Evolutionary conservation across 352 stramenopile genomes (phyloP).

Genomic region (Globisporangium yorkense): DNA sequence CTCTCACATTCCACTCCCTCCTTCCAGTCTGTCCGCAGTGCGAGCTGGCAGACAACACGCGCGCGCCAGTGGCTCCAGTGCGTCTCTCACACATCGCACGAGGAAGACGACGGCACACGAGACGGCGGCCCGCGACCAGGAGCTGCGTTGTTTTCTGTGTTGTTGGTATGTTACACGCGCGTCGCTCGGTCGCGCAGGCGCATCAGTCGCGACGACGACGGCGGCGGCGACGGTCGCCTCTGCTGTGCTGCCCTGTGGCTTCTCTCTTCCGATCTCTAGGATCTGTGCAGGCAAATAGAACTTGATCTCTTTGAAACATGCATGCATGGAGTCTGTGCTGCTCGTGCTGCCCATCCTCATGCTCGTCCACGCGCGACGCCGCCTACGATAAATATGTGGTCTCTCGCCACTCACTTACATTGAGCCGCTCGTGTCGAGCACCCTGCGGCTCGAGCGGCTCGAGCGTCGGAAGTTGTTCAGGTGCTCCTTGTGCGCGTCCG

Average conservation of each 20-base stretch:
- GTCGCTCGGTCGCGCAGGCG: not conserved
- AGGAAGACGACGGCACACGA: not conserved
- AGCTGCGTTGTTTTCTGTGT: not conserved
- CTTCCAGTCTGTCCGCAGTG: not conserved
- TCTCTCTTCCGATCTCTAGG: not conserved
- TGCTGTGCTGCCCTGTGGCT: not conserved
- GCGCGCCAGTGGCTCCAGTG: no score
- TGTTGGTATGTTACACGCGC: conserved; percentile 1
- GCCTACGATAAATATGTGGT: not conserved
- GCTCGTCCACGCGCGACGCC: no score
- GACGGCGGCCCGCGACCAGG: not conserved
- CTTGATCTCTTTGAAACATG: no score
- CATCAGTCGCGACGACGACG: no score
- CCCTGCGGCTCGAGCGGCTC: conserved; percentile 6
- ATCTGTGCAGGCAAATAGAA: no score
- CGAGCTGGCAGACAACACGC: no score
- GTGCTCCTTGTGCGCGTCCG: conserved; percentile 34
- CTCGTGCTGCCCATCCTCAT: no score
- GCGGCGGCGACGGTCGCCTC: not conserved
- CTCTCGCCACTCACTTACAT: not conserved
- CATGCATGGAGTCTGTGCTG: no score
- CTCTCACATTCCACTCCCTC: not conserved
- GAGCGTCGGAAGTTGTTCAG: conserved; percentile 19
- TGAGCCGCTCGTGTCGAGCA: conserved; percentile 2
- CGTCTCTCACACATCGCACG: not conserved